Conservation (phyloP, 768 basidiomycete genomes). For the Imleria badia region DNA sequence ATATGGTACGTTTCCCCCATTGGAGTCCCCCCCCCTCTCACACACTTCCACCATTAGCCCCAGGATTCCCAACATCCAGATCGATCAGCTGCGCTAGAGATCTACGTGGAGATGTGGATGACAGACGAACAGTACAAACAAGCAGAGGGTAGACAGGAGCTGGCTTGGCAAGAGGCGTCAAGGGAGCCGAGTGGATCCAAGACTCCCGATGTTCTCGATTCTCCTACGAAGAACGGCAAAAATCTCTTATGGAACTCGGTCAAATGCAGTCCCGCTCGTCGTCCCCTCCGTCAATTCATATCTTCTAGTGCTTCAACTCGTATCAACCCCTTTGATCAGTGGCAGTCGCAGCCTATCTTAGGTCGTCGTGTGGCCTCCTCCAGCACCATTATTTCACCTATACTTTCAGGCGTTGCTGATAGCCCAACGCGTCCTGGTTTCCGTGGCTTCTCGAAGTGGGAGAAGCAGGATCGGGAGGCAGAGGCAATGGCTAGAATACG, state of each 20-base stretch:
- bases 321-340: constrained; percentile 49
- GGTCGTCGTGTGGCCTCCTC: constrained; percentile 46
- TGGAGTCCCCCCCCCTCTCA: constrained; percentile 4
- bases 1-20: constrained; percentile 56
- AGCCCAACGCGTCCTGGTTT: constrained; percentile 51
- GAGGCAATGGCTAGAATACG: constrained; percentile 74
- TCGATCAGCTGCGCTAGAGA: constrained; percentile 61
- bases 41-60: constrained; percentile 46
- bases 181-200: constrained; percentile 44
- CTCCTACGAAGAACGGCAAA: constrained; percentile 52
- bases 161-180: constrained; percentile 68
- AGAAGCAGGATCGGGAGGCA: constrained; percentile 83
- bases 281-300: constrained; percentile 48
- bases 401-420: constrained; percentile 41
- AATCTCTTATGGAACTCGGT: constrained; percentile 68
- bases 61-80: constrained; percentile 79
- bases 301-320: constrained; percentile 44
- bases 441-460: constrained; percentile 73
- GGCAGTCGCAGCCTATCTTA: constrained; percentile 34
- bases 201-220: constrained; percentile 39
- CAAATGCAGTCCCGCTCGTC: constrained; percentile 41
- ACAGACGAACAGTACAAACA: constrained; percentile 69
- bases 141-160: constrained; percentile 56
- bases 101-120: constrained; percentile 79
- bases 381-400: constrained; percentile 26